Evolutionary conservation across 306 rosid genomes (phyloP).

Genomic region (Clitoria ternatea): DNA sequence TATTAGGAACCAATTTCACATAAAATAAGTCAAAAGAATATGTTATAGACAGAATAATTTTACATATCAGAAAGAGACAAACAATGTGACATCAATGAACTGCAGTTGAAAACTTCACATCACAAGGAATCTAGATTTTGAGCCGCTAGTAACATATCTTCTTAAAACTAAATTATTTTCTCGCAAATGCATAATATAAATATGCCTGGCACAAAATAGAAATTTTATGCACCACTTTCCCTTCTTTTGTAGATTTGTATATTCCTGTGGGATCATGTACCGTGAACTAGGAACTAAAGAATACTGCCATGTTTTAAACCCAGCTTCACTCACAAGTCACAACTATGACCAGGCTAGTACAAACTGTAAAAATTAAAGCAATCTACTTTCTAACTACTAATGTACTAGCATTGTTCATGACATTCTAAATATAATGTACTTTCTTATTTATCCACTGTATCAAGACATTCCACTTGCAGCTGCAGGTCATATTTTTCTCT

Average conservation of each 20-base stretch:
- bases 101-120: neutral
- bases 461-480: constrained; percentile 4
- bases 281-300: neutral
- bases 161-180: constrained; percentile 1
- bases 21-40: constrained; percentile 18
- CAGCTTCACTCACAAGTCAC: neutral
- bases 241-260: neutral
- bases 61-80: neutral
- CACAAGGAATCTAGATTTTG: neutral
- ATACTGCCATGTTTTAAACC: neutral
- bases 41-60: neutral
- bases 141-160: constrained; percentile 12
- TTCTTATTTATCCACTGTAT: neutral
- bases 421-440: neutral
- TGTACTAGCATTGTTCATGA: neutral
- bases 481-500: neutral
- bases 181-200: neutral
- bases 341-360: neutral
- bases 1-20: constrained; percentile 37
- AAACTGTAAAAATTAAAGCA: neutral
- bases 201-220: neutral
- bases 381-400: neutral
- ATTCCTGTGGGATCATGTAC: neutral
- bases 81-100: neutral
- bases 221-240: neutral